Base-by-base conservation (phyloP, 78 protist species). In the Ministeria vibrans region DNA sequence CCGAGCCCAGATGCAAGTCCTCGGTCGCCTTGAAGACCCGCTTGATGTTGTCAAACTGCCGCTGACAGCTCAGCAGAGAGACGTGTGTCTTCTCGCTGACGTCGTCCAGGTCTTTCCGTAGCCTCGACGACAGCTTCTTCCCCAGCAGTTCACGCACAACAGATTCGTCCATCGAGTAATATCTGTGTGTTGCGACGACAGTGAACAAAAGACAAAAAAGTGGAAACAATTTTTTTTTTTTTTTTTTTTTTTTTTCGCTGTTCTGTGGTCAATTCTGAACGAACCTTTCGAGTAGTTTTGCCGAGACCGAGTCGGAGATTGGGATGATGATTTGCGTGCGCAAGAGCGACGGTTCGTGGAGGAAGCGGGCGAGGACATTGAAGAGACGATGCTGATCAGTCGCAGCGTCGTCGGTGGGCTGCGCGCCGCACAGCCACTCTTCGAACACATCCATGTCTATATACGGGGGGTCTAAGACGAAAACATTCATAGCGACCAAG, bases 31-130 rank as follows among this genome's bases (percentile, higher is more conserved):
- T 7, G 11, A 2, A 55, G 7, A 55, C 27, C 4, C 63, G 63
- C 63, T 55, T 55, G n/a, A 55, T 55, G 63, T 55, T 55, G 27
- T 55, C 63, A 55, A 55, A 55, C 63, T 55, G 63, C 11, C 63
- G 63, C 63, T n/a, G 63, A 22, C 63, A 55, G n/a, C 5, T 15
- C 63, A 2, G n/a, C 13, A 55, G 63, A 22, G 63, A 55, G 34
- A 55, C 63, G 63, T 11, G 34, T 11, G 63, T 22, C 63, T 55
- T 11, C 2, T 15, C 63, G 5, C n/a, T 11, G 63, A 55, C 13
- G 63, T 55, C 63, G n/a, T 55, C 63, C 4, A 55, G 63, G 27
- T 55, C 63, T n/a, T 55, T 55, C 34, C 63, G 63, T n/a, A 55
- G 32, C 7, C 63, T 22, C 11, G 63, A 7, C 34, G n/a, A 15